Evolutionary conservation across 768 basidiomycete species (phyloP), one percentile per base, ranked within the genome.

Genomic region (Chiua virens): DNA sequence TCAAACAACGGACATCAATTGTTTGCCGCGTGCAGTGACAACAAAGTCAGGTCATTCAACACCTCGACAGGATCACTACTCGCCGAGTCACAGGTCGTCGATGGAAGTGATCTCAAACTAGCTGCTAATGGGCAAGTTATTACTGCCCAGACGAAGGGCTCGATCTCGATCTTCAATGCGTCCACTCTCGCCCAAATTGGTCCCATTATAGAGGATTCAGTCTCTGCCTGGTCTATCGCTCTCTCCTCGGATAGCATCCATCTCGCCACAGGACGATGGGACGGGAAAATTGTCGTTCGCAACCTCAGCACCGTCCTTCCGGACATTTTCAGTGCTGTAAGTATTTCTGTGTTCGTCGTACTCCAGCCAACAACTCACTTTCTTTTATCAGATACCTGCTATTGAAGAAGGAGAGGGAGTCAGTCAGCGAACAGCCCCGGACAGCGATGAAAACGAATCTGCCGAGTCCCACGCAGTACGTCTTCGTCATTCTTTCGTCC

Each of bases 201-300:
- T 13, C 27, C 50, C n/a, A 8, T 9, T 28, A 37, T 54, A 5
- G 14, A 34, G 2, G 40, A 45, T 6, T n/a, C 7, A 5, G 35
- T 28, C n/a, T 25, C 17, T 13, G 11, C 43, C 20, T 22, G 45
- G 23, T 42, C 36, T 1, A 42, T 47, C 21, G n/a, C 50, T 0
- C 42, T 54, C 34, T 54, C 43, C 8, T 7, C 38, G 1, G 42
- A 55, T 21, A 20, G 30, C 6, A 36, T 2, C 2, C 18, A 45
- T 49, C 47, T 56, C 5, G 55, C 47, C 1, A 42, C 18, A 17
- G 55, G 52, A 34, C 40, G 42, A 11, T 21, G 6, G 8, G 10
- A 39, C 2, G 50, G 50, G 1, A 46, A 43, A 28, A 17, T 55
- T 20, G 10, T 21, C 15, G 5, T 55, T 35, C 37, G 32, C 11